Evolutionary conservation across 257 asterid species (phyloP).

Genomic region (Solanum verrucosum): DNA sequence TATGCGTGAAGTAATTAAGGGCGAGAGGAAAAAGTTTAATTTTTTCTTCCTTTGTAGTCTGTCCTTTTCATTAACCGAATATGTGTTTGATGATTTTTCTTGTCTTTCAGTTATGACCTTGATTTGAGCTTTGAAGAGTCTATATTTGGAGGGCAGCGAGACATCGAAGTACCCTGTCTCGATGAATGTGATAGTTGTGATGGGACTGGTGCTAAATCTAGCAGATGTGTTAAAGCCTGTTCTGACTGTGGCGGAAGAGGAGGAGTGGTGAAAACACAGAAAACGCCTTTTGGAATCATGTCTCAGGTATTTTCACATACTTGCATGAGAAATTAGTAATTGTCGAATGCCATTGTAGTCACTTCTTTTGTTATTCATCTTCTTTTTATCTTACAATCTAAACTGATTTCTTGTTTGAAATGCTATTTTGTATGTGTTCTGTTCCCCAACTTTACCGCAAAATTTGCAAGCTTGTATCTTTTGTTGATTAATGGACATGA

Average conservation of each 20-base stretch:
- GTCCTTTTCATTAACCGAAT: neutral
- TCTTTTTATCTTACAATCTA: neutral
- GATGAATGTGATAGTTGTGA: conserved; percentile 74
- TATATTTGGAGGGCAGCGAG: conserved; percentile 66
- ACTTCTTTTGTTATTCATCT: neutral
- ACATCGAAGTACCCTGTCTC: conserved; percentile 51
- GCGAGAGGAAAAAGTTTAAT: neutral
- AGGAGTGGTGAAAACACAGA: conserved; percentile 54
- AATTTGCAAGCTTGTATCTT: neutral
- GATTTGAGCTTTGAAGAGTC: conserved; percentile 82
- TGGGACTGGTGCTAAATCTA: conserved; percentile 89
- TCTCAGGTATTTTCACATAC: conserved; percentile 62
- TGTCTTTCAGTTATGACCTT: conserved; percentile 53
- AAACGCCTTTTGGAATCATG: conserved; percentile 81
- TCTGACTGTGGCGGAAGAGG: conserved; percentile 83
- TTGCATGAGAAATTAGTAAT: conserved; percentile 1
- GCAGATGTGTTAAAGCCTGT: conserved; percentile 49
- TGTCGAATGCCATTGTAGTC: neutral
- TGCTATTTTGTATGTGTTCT: neutral
- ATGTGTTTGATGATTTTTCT: neutral
- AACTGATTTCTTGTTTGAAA: neutral
- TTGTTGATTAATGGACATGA: neutral
- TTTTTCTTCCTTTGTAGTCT: neutral
- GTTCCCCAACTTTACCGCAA: neutral
- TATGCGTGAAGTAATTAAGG: neutral